Evolutionary conservation across 371 early-diverging fungal genomes (phyloP), one percentile per base, ranked within the genome.

Genomic region (Mucor plumbeus): DNA sequence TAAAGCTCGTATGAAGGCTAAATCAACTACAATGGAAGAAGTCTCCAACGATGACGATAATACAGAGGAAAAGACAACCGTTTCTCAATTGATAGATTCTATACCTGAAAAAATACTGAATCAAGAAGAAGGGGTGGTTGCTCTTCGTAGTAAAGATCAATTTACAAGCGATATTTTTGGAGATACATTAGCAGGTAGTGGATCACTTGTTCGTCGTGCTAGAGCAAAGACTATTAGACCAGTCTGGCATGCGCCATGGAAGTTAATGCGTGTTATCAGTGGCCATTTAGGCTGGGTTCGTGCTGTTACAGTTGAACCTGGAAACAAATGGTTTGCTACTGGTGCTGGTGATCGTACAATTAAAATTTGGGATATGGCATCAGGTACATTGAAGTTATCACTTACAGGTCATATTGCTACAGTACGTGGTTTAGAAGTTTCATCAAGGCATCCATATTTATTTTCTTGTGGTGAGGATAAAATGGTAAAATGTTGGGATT

Each of bases 231-330:
- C 79, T 0, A 80, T 85, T 61, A 78, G 86, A 75, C 88, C 97
- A 63, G 81, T 89, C 57, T 98, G 98, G 98, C 99, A 98, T 77
- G 95, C 99, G 31, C 99, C 99, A n/a, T 98, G 99, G 98, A 97
- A 96, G 80, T 85, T 98, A 63, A 96, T 96, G 96, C 88, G 95
- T 66, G 96, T 98, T 47, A 96, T 99, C 61, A 92, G 93, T 70
- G 99, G 99, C 6, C 99, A 99, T 77, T 85, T 95, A 63, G 99
- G 99, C 17, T 98, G 98, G 98, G 98, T 98, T 39, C 86, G 98
- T 19, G 86, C 91, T 50, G 82, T 99, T 43, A 90, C 96, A 17
- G 94, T 99, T 5, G 99, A 99, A 76, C 91, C 93, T 14, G 90
- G 92, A 26, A 98, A 98, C 80, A 91, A 94, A 75, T 99, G 98